Conservation (phyloP, 2,329 filamentous ascomycete genomes). For the Trichoderma harzianum region DNA sequence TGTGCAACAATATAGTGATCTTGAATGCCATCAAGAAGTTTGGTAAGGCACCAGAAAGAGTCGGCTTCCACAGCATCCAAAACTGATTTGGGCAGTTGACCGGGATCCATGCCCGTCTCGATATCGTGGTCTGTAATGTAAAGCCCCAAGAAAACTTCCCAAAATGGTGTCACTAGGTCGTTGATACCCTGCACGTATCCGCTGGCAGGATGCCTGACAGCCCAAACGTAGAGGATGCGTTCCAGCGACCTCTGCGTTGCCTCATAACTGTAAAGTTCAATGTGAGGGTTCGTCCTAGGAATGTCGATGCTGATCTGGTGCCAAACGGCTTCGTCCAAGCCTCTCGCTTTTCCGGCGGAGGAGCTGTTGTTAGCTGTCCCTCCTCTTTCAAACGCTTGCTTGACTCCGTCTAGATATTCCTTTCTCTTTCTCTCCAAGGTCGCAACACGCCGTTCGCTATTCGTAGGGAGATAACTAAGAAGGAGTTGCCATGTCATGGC, state of each 20-base stretch:
- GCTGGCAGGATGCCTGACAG: constrained; percentile 92
- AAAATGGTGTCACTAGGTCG: constrained; percentile 95
- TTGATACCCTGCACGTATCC: constrained; percentile 99
- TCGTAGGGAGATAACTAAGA: constrained; percentile 93
- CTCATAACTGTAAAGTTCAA: constrained; percentile 92
- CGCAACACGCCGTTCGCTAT: constrained; percentile 84
- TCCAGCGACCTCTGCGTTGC: constrained; percentile 93
- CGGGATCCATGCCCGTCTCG: constrained; percentile 93
- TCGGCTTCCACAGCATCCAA: constrained; percentile 96
- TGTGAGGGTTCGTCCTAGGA: constrained; percentile 90
- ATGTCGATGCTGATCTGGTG: constrained; percentile 99
- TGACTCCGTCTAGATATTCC: constrained; percentile 92
- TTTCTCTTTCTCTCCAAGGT: constrained; percentile 92
- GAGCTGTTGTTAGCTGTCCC: constrained; percentile 39
- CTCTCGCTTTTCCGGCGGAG: constrained; percentile 51
- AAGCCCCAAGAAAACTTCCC: constrained; percentile 91
- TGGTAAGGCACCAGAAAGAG: constrained; percentile 97
- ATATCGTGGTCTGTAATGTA: constrained; percentile 95
- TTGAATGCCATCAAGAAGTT: constrained; percentile 96
- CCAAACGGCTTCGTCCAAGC: constrained; percentile 96
- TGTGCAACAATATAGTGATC: constrained; percentile 99
- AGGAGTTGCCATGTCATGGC: constrained; percentile 99
- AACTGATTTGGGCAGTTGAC: constrained; percentile 84
- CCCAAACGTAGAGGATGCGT: constrained; percentile 95
- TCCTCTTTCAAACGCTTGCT: constrained; percentile 65